A percentile compares a stretch with the other conserved stretches of the same genome.
Conservation (phyloP, 169 alveolate genomes). For the Theileria parva region DNA sequence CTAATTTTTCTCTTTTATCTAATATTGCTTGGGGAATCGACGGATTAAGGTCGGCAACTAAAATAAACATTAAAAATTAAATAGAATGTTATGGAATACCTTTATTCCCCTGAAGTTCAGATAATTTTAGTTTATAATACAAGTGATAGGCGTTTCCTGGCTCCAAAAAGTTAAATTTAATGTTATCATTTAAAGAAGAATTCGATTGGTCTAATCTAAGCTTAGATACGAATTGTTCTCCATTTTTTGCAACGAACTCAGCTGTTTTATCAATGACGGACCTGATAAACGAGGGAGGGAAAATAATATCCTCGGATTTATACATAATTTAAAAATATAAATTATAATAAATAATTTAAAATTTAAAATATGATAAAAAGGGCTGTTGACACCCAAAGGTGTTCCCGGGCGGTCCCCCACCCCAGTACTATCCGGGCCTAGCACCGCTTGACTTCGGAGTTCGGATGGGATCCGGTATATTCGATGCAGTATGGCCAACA, state of each 20-base stretch:
- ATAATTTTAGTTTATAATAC: slow-evolving; percentile 80
- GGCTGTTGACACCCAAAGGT: slow-evolving; percentile 74
- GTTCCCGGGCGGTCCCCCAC: slow-evolving; percentile 85
- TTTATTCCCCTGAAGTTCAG: slow-evolving; percentile 72
- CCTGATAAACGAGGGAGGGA: slow-evolving; percentile 87
- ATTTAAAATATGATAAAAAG: slow-evolving; percentile 6
- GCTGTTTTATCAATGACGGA: slow-evolving; percentile 89
- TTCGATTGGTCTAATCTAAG: slow-evolving; percentile 75
- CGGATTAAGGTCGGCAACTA: slow-evolving; percentile 74
- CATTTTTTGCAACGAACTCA: slow-evolving; percentile 88
- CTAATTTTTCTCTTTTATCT: slow-evolving; percentile 71
- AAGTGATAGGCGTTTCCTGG: slow-evolving; percentile 82
- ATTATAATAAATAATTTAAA: neutral
- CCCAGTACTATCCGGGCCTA: slow-evolving; percentile 90
- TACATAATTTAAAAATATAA: neutral
- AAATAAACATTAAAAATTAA: neutral
- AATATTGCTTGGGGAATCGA: slow-evolving; percentile 77
- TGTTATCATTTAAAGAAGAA: slow-evolving; percentile 49
- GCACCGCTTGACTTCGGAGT: slow-evolving; percentile 92
- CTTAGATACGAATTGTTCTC: slow-evolving; percentile 85
- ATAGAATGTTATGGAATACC: slow-evolving; percentile 37
- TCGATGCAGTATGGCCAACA: slow-evolving; percentile 89
- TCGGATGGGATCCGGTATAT: slow-evolving; percentile 91
- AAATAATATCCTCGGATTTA: slow-evolving; percentile 67
- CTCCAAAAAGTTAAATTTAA: slow-evolving; percentile 78